A percentile compares a stretch with the other conserved stretches of the same genome.
phyloP scores from a whole-genome alignment of 2,329 filamentous ascomycete species.

The Diaporthe humulicola region DNA sequence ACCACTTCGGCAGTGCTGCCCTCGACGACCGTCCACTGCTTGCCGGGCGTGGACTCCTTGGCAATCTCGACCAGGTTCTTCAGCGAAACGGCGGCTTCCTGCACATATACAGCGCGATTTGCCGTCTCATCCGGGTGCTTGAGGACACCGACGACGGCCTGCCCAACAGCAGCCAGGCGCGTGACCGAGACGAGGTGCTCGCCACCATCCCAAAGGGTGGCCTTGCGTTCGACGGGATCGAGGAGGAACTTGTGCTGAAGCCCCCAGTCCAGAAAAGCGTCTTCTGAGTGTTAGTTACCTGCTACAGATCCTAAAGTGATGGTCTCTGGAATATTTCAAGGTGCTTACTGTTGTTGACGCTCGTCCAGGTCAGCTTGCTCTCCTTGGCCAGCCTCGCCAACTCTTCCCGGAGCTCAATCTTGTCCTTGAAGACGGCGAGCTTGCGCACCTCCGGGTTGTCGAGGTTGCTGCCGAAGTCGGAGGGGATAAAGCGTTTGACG shows the following conservation, averaged over 20 bases:
- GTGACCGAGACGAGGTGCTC: constrained; percentile 61
- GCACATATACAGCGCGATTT: constrained; percentile 63
- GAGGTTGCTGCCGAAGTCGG: constrained; percentile 64
- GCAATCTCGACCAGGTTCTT: constrained; percentile 33
- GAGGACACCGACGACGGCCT: constrained; percentile 63
- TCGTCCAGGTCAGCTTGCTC: constrained; percentile 65
- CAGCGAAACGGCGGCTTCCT: constrained; percentile 46
- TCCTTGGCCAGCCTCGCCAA: constrained; percentile 56
- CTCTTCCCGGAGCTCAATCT: constrained; percentile 58
- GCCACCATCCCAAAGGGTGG: constrained; percentile 63
- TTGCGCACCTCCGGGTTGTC: constrained; percentile 51
- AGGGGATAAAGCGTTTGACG: constrained; percentile 71
- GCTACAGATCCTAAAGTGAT: no score
- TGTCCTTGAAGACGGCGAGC: constrained; percentile 66
- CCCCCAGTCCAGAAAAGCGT: constrained; percentile 72
- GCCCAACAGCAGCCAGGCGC: constrained; percentile 59
- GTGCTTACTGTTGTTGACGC: constrained; percentile 65
- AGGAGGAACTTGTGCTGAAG: constrained; percentile 58
- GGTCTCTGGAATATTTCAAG: no score
- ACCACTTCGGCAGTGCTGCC: constrained; percentile 9
- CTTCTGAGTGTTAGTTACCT: no score
- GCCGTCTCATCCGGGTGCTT: constrained; percentile 64
- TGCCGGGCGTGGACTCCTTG: constrained; percentile 21
- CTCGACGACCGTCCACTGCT: constrained; percentile 29
- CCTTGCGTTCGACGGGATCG: constrained; percentile 55